Evolutionary conservation across 768 basidiomycete genomes (phyloP), one percentile per base, ranked within the genome.

Genomic region (Tricholomella constricta): DNA sequence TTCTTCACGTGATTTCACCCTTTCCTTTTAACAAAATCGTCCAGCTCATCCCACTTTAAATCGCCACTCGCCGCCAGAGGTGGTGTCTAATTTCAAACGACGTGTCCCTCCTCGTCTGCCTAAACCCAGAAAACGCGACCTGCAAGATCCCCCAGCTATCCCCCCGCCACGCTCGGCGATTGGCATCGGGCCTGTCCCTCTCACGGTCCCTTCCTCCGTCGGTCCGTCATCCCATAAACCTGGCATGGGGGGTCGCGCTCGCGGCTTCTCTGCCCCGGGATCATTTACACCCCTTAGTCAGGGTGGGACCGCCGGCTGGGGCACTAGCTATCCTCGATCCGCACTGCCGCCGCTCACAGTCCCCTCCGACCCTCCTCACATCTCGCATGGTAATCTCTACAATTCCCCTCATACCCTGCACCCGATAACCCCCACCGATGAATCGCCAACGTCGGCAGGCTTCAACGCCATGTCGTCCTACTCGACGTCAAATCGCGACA

Each of bases 41-140:
- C 58, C 68, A 93, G 93, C 94, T 5, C 94, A 97, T 61, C 91
- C 91, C 6, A 93, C 90, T 32, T 84, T 97, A 64, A 92, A 91
- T 71, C 86, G 94, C 50, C 87, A 91, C 68, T 97, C 94, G 1
- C 86, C 91, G 2, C 82, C 90, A 50, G 94, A 92, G 57, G 88
- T 94, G 48, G 90, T 96, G 47, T 87, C 93, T 51, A 92, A 91
- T 70, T 96, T 95, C 77, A 96, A 96, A 72, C 90, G 94, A 55
- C 89, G 94, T 61, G 94, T 97, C 4, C 94, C 93, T 15, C 94
- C 94, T 26, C 92, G 94, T 65, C 82, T 92, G 11, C 91, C 91
- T 31, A 93, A 94, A 64, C 88, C 89, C 10, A 75, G 89, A 60
- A 94, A 93, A 69, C 87, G 89, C 58, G 88, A 92, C 55, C 68